These are phyloP conservation scores for Citrullus amarus DNA, from an alignment of 306 rosid genomes.

Conservation along the genomic window DNA sequence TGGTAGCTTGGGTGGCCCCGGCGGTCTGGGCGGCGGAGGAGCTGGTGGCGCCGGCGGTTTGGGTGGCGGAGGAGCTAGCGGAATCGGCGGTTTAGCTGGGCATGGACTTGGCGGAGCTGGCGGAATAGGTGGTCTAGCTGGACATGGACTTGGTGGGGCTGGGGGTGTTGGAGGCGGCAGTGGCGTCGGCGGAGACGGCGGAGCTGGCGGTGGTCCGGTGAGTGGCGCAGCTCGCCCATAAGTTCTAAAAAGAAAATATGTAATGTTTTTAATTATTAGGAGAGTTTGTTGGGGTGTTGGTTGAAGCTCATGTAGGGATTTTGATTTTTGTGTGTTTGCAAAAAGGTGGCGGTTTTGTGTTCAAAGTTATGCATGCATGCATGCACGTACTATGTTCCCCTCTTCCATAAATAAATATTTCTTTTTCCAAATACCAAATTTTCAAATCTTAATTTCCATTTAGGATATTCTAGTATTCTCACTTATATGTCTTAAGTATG, in stretches of 20 bases:
- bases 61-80: neutral
- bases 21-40: neutral
- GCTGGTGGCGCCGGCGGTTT: conserved; percentile 2
- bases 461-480: no score
- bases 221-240: neutral
- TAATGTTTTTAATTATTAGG: neutral
- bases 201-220: neutral
- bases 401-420: neutral
- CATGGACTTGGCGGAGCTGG: neutral
- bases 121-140: neutral
- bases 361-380: neutral
- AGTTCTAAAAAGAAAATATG: neutral
- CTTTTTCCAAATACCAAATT: neutral
- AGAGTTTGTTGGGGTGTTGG: neutral
- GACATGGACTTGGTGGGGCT: neutral
- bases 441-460: no score
- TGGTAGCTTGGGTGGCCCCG: neutral
- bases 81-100: neutral
- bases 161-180: neutral
- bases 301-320: neutral
- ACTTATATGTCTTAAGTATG: no score
- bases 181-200: neutral
- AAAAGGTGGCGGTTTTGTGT: neutral
- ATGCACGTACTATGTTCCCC: neutral
- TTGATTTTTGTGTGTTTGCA: neutral